These are phyloP conservation scores for Gynochthodes officinalis DNA, from an alignment of 257 asterid genomes.

Conservation along the genomic window DNA sequence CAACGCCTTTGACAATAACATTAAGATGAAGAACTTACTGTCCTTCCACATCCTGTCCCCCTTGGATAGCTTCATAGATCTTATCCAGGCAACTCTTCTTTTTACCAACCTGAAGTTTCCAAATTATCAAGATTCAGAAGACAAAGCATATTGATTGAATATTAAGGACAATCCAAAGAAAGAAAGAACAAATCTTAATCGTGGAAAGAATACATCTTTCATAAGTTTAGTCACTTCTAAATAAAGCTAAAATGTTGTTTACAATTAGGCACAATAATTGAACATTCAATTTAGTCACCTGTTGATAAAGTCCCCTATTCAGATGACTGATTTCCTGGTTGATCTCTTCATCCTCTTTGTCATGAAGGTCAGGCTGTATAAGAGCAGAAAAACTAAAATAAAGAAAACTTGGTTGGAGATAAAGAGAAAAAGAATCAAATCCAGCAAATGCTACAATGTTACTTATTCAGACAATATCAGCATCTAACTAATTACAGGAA, in stretches of 20 bases:
- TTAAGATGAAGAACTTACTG: conserved; percentile 43
- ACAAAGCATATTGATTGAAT: not conserved
- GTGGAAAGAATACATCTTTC: not conserved
- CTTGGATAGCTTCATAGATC: conserved; percentile 55
- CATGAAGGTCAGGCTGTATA: conserved; percentile 79
- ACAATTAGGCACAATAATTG: not conserved
- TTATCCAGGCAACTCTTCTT: conserved; percentile 61
- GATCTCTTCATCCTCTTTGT: conserved; percentile 71
- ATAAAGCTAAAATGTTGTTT: not conserved
- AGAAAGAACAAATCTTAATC: conserved; percentile 1
- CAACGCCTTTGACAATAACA: not conserved
- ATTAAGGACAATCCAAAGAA: not conserved
- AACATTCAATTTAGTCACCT: conserved; percentile 44
- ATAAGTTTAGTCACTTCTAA: not conserved
- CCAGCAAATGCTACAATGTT: conserved; percentile 1
- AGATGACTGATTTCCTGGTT: conserved; percentile 64
- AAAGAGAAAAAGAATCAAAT: conserved; percentile 2
- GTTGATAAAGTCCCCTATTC: conserved; percentile 56
- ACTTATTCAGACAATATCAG: not conserved
- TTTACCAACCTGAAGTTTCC: conserved; percentile 47
- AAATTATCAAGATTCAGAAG: conserved; percentile 16
- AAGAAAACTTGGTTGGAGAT: conserved; percentile 4
- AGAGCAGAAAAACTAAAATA: conserved; percentile 11
- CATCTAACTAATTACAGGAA: not conserved
- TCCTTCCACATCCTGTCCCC: conserved; percentile 41